Base-by-base conservation (phyloP, 2,329 filamentous ascomycete species). In the Cercospora canescens region DNA sequence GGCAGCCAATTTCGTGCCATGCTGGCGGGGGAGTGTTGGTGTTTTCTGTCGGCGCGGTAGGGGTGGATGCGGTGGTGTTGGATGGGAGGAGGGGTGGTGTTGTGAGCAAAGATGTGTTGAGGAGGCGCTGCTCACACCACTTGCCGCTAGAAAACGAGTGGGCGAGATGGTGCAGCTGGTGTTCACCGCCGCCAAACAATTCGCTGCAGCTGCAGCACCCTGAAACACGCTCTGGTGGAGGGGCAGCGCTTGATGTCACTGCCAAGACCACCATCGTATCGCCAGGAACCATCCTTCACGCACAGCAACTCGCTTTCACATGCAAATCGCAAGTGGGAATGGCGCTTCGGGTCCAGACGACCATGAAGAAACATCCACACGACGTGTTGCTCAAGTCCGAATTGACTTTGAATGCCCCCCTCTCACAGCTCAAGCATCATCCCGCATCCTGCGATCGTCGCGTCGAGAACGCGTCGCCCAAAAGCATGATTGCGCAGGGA, bases 1-100 rank as follows among this genome's bases (percentile, higher is more conserved):
- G 69, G 69, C 66, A 72, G 69, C 66, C 67, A 69, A 63, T 63
- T 68, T 67, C 69, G 63, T 45, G 68, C 70, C 70, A 71, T 71
- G 41, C 39, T 66, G 63, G 66, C 58, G 41, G 35, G 21, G 16
- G 35, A 28, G 45, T 16, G 28, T 37, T 32, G 26, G 34, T 16
- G 48, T 8, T 24, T 62, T 50, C 9, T 32, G 37, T 35, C 26
- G 58, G 21, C 28, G 26, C 35, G 57, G 34, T n/a, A 26, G 57
- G 30, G 35, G 35, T 32, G 26, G 57, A 4, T 56, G 52, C 16
- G 28, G 28, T 56, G 52, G n/a, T 34, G 52, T 21, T 56, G 28
- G n/a, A 21, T 28, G 24, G 11, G 24, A 50, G 24, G 2, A 30
- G 12, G 45, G 28, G 45, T 12, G 45, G 12, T 16, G 21, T 50